Base-by-base conservation (phyloP, 108 stramenopile genomes). In the Epithemia pelagica region DNA sequence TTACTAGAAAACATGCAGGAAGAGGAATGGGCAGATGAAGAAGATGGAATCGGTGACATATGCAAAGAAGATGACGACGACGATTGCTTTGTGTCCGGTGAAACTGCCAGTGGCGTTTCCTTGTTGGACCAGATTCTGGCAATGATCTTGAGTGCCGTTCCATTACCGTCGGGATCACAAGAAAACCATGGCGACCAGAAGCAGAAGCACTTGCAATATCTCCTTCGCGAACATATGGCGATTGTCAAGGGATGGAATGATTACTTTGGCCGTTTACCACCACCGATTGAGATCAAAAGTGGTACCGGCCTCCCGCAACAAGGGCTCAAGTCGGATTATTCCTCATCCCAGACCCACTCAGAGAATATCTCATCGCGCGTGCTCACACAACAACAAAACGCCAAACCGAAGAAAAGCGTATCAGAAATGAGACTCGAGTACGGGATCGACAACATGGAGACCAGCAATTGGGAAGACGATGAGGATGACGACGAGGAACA, bases 21-120 rank as follows among this genome's bases (percentile, higher is more conserved):
- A 21, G 78, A 79, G 63, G 78, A 65, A 24, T 79, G 78, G 78
- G 60, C 59, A 28, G 78, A 68, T 0, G 73, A 79, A 59, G 78
- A 79, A 68, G 61, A 70, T 27, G 57, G 62, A 30, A 58, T 58
- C 21, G 7, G 8, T 58, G 56, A 58, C 25, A 8, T 19, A 7
- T 15, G 15, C 7, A 7, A 57, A 57, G 56, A 57, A 57, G 21
- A 5, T 5, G 32, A 46, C 20, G 62, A 26, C 60, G 30, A 61
- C 8, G 28, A 21, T 7, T 31, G 8, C 2, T 7, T 63, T n/a
- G n/a, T n/a, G n/a, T n/a, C 30, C 5, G 32, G 10, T 23, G 10
- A 19, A 37, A 18, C 25, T 22, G 29, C 25, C 10, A 37, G 51
- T n/a, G 7, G n/a, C 2, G 46, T 78, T 15, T 67, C 73, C 1